Percentiles rank a stretch among this genome's conserved stretches.
phyloP scores from a whole-genome alignment of 1,139 yeast genomes.

The Suhomyces guaymorum region DNA sequence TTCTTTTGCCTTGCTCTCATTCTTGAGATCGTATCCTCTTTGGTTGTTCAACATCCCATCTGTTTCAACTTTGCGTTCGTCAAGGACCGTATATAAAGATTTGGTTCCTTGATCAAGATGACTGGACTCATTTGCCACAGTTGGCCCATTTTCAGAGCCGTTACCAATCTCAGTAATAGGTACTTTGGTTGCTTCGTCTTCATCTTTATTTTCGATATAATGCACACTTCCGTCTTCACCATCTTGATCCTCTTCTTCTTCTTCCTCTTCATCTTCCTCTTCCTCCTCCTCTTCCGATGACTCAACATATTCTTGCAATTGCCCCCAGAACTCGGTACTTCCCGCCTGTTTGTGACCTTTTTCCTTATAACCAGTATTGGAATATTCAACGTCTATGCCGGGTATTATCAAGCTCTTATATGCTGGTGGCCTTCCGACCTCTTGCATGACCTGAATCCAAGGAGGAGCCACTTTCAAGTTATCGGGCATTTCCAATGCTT shows the following conservation, averaged over 20 bases:
- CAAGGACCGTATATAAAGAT: conserved; percentile 32
- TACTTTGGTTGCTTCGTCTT: conserved; percentile 14
- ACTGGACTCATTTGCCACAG: no score
- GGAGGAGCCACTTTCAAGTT: conserved; percentile 63
- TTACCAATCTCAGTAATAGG: conserved; percentile 16
- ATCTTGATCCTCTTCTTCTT: conserved; percentile 12
- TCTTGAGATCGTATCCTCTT: conserved; percentile 23
- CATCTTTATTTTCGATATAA: conserved; percentile 2
- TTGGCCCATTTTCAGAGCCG: no score
- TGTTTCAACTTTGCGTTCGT: conserved; percentile 21
- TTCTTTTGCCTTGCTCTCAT: conserved; percentile 4
- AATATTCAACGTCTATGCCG: conserved; percentile 46
- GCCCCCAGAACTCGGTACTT: conserved; percentile 45
- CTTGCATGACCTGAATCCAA: conserved; percentile 74
- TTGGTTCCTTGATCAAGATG: no score
- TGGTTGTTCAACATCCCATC: conserved; percentile 22
- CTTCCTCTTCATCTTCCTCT: conserved; percentile 31
- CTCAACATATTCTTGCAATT: conserved; percentile 36
- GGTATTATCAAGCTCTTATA: conserved; percentile 68
- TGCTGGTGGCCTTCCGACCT: conserved; percentile 82
- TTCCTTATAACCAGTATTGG: conserved; percentile 38
- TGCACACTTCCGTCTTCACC: conserved; percentile 6
- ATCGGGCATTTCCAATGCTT: conserved; percentile 70
- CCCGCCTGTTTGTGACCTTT: conserved; percentile 26
- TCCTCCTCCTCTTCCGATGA: conserved; percentile 37